phyloP scores from a whole-genome alignment of 164 flowering plant genomes.

The Vitis rotundifolia region DNA sequence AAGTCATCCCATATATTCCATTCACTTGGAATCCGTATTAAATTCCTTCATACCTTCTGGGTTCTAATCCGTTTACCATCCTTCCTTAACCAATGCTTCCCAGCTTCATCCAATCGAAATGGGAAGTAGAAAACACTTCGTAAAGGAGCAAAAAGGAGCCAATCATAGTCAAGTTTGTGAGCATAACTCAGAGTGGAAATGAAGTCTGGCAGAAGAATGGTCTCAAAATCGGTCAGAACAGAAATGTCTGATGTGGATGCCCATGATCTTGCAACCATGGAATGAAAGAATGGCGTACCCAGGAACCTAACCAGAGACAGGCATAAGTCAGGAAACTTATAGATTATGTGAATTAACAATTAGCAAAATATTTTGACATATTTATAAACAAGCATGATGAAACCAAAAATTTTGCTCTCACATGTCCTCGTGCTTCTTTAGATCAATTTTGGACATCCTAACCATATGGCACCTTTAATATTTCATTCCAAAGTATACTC shows the following conservation, averaged over 20 bases:
- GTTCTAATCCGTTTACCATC: slow-evolving; percentile 41
- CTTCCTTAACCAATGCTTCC: slow-evolving; percentile 51
- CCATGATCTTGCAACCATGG: slow-evolving; percentile 78
- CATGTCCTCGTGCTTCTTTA: neutral
- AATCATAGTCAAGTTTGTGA: slow-evolving; percentile 65
- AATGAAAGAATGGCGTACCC: slow-evolving; percentile 91
- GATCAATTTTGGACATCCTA: no score
- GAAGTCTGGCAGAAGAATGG: slow-evolving; percentile 67
- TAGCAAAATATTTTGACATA: neutral
- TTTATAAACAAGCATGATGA: neutral
- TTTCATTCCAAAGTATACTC: no score
- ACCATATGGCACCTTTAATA: no score
- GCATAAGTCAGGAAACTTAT: neutral
- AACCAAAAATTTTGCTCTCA: neutral
- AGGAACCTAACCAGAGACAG: slow-evolving; percentile 53
- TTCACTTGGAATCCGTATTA: slow-evolving; percentile 32
- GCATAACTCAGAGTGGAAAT: slow-evolving; percentile 56
- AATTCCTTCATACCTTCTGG: slow-evolving; percentile 57
- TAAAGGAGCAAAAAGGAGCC: slow-evolving; percentile 76
- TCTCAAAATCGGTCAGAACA: slow-evolving; percentile 69
- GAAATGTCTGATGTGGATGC: slow-evolving; percentile 64
- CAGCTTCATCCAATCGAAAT: slow-evolving; percentile 52
- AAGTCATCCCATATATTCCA: slow-evolving; percentile 13
- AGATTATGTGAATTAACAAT: neutral
- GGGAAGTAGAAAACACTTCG: slow-evolving; percentile 53